phyloP scores from a whole-genome alignment of 1,284 basidiomycete genomes.

The Microbotryomycetes sp. region DNA sequence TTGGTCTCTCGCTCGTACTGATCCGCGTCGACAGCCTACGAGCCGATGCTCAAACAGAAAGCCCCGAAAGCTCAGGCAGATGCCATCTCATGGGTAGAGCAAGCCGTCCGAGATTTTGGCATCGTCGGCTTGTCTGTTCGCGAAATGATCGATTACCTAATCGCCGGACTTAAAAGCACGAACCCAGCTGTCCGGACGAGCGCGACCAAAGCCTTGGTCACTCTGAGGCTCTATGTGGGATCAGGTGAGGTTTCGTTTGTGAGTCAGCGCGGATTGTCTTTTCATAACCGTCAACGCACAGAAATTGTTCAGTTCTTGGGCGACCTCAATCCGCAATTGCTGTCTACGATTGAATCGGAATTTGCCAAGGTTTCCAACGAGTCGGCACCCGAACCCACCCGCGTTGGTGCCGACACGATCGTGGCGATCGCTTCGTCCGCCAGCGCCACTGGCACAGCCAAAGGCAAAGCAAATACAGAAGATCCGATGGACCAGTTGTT shows the following conservation, averaged over 20 bases:
- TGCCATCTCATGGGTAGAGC: constrained; percentile 81
- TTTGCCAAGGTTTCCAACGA: constrained; percentile 89
- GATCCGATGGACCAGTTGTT: constrained; percentile 89
- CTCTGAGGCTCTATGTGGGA: constrained; percentile 85
- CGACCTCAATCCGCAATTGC: constrained; percentile 87
- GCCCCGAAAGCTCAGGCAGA: constrained; percentile 96
- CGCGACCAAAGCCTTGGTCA: constrained; percentile 90
- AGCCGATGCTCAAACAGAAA: constrained; percentile 84
- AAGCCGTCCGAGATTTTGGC: constrained; percentile 85
- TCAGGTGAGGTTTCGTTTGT: constrained; percentile 67
- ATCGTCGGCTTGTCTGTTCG: constrained; percentile 77
- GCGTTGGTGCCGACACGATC: constrained; percentile 62
- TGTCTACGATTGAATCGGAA: constrained; percentile 83
- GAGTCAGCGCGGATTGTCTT: too few species aligned
- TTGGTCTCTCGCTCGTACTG: not conserved
- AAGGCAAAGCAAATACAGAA: constrained; percentile 39
- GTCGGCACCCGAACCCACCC: constrained; percentile 68
- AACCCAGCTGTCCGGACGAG: constrained; percentile 89
- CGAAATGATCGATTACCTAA: constrained; percentile 82
- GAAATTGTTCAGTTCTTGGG: constrained; percentile 87
- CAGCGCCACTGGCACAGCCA: constrained; percentile 43
- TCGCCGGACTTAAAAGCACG: constrained; percentile 79
- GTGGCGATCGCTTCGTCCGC: constrained; percentile 37
- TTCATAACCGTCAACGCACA: too few species aligned
- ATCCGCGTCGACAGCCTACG: constrained; percentile 61